Conservation (phyloP, 1,284 basidiomycete genomes). For the Fomitopsis palustris region DNA sequence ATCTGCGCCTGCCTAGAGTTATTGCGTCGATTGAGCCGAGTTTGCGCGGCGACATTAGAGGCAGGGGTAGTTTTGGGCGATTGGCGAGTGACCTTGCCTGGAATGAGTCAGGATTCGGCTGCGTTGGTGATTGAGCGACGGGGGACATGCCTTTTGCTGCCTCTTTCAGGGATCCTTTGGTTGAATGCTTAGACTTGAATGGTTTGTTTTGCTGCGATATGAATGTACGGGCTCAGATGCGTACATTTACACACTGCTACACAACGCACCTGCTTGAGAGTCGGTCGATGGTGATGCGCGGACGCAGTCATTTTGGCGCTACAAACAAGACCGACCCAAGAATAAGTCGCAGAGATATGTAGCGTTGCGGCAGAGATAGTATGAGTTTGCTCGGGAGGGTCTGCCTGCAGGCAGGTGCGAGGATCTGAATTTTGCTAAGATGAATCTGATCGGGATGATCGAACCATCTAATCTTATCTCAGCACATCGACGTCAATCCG, state of each 20-base stretch:
- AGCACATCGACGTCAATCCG: too few species aligned
- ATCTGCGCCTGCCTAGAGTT: constrained; percentile 75
- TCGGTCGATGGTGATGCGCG: constrained; percentile 64
- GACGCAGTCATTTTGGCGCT: constrained; percentile 1
- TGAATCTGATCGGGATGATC: not conserved
- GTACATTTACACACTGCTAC: not conserved
- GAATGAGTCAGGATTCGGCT: constrained; percentile 1
- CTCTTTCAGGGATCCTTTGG: constrained; percentile 79
- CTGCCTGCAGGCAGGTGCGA: not conserved
- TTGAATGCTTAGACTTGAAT: constrained; percentile 88
- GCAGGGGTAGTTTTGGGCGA: constrained; percentile 47
- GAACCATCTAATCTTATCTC: not conserved
- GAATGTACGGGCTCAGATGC: not conserved
- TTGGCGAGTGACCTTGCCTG: constrained; percentile 54
- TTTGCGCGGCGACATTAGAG: constrained; percentile 47
- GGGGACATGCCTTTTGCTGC: constrained; percentile 64
- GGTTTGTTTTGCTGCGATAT: constrained; percentile 75
- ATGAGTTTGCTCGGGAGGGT: not conserved
- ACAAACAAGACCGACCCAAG: not conserved
- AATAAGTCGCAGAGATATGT: not conserved
- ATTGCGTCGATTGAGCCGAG: constrained; percentile 70
- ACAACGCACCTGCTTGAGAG: constrained; percentile 77
- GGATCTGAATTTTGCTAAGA: not conserved
- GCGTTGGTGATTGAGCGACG: not conserved
- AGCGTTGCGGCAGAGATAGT: not conserved